Percentiles rank a stretch among this genome's conserved stretches.
phyloP scores from a whole-genome alignment of 306 rosid species.

The Castanea crenata region DNA sequence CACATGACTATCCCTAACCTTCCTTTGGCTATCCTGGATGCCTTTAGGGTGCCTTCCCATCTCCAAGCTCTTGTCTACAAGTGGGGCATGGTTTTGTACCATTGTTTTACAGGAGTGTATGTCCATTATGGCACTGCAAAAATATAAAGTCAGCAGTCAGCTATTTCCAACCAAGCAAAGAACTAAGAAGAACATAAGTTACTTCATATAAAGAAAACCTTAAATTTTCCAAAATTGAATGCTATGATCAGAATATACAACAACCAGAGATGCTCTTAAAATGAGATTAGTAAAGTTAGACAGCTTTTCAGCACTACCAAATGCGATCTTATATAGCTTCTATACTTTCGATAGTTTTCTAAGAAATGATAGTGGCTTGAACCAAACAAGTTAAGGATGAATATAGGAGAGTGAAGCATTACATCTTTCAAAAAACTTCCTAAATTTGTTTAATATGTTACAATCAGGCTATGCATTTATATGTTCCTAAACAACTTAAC shows the following conservation, averaged over 20 bases:
- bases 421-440: background rate
- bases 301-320: no score
- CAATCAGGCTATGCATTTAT: no score
- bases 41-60: background rate
- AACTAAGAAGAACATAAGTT: background rate
- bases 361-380: background rate
- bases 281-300: no score
- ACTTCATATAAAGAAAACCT: no score
- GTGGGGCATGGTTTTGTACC: constrained; percentile 27
- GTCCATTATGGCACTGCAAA: constrained; percentile 32
- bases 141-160: background rate
- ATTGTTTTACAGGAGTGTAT: constrained; percentile 22
- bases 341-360: background rate
- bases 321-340: background rate
- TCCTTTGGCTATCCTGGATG: no score
- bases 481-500: no score
- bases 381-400: background rate
- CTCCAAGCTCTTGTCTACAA: constrained; percentile 26
- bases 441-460: background rate
- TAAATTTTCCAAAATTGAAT: no score
- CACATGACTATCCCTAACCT: no score
- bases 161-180: background rate
- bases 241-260: no score
- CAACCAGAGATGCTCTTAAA: no score
- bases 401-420: background rate